phyloP scores from a whole-genome alignment of 2,329 filamentous ascomycete species.

The Didymella glomerata region DNA sequence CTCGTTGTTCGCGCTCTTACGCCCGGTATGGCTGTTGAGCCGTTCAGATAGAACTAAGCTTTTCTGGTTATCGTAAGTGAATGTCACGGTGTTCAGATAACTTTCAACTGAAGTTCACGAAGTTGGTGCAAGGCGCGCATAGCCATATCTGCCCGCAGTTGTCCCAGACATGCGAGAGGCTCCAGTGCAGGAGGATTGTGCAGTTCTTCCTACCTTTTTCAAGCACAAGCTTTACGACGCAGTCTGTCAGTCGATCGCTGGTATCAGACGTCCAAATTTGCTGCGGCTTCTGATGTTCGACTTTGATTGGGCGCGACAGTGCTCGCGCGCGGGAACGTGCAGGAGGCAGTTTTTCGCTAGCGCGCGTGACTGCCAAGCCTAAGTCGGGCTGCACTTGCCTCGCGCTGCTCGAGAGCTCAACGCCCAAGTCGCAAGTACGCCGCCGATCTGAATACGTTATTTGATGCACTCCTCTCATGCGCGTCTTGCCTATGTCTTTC shows the following conservation, averaged over 20 bases:
- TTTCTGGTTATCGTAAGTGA: constrained; percentile 4
- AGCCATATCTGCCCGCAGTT: background rate
- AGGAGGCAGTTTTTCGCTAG: constrained; percentile 37
- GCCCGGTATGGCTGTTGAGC: background rate
- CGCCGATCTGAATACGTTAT: background rate
- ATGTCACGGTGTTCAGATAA: background rate
- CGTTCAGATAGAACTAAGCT: background rate
- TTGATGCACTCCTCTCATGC: background rate
- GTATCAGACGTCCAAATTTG: background rate
- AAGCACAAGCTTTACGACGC: background rate
- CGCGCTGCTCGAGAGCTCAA: constrained; percentile 6
- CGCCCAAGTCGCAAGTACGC: constrained; percentile 4
- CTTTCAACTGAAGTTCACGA: background rate
- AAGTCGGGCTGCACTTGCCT: background rate
- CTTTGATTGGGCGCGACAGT: constrained; percentile 4
- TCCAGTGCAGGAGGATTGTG: background rate
- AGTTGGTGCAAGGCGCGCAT: background rate
- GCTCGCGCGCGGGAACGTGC: constrained; percentile 9
- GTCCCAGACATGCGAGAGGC: background rate
- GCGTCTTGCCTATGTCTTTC: background rate
- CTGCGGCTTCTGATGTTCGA: background rate
- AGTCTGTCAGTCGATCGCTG: background rate
- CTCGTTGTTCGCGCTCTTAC: background rate
- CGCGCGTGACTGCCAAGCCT: constrained; percentile 23
- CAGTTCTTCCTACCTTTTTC: constrained; percentile 2